A percentile compares a stretch with the other conserved stretches of the same genome.
These are phyloP conservation scores for Aspergillus chevalieri DNA, from an alignment of 2,329 filamentous ascomycete species.

Conservation along the genomic window DNA sequence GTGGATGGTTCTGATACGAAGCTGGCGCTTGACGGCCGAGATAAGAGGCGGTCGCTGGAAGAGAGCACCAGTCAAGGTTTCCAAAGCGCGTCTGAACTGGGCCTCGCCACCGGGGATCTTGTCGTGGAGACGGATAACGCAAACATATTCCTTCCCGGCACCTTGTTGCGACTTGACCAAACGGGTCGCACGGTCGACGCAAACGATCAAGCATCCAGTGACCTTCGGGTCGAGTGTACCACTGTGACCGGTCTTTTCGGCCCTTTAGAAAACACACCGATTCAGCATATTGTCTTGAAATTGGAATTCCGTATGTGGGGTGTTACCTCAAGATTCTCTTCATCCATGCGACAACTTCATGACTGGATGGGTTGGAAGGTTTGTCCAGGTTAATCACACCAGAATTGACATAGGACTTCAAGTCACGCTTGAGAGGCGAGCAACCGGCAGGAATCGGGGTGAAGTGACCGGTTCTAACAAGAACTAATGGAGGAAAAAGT, in stretches of 20 bases:
- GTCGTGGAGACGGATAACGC: conserved; percentile 90
- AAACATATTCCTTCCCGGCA: conserved; percentile 98
- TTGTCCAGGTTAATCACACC: conserved; percentile 98
- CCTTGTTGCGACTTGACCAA: conserved; percentile 98
- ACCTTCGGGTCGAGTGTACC: conserved; percentile 98
- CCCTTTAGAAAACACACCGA: conserved; percentile 43
- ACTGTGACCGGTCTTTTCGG: conserved; percentile 96
- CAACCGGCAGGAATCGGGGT: conserved; percentile 93
- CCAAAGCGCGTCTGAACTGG: conserved; percentile 86
- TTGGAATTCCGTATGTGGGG: not conserved
- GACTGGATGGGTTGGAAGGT: conserved; percentile 93
- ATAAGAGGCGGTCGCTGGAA: conserved; percentile 97
- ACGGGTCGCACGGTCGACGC: conserved; percentile 92
- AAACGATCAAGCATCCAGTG: conserved; percentile 90
- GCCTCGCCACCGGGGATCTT: conserved; percentile 89
- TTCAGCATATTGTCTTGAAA: conserved; percentile 12
- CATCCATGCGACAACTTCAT: conserved; percentile 99
- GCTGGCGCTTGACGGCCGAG: conserved; percentile 96
- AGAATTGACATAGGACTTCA: conserved; percentile 94
- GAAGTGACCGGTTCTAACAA: conserved; percentile 91
- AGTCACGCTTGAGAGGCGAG: conserved; percentile 83
- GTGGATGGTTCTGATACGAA: conserved; percentile 96
- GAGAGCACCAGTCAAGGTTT: conserved; percentile 91
- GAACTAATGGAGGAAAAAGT: conserved; percentile 50
- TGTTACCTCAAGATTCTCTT: conserved; percentile 86